These are phyloP conservation scores for Calvatia gigantea DNA, from an alignment of 768 basidiomycete species.

Conservation along the genomic window DNA sequence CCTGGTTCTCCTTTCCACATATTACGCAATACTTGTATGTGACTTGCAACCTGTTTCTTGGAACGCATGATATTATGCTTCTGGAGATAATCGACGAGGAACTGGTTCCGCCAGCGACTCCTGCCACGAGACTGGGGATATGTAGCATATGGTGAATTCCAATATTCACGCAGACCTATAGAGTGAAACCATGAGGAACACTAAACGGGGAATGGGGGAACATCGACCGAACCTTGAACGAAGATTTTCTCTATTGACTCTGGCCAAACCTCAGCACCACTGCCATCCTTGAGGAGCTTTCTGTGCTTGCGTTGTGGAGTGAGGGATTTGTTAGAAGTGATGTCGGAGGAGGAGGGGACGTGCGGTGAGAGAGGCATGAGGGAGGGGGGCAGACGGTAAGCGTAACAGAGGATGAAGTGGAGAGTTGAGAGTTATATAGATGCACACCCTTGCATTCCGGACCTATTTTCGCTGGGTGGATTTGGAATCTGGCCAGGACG, in stretches of 20 bases:
- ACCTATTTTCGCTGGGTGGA: conserved; percentile 22
- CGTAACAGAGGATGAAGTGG: conserved; percentile 20
- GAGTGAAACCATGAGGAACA: conserved; percentile 8
- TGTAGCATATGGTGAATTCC: conserved; percentile 78
- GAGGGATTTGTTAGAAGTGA: conserved; percentile 33
- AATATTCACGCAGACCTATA: conserved; percentile 70
- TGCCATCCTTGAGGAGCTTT: conserved; percentile 78
- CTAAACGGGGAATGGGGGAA: neutral
- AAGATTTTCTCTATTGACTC: conserved; percentile 74
- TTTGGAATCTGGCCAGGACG: conserved; percentile 17
- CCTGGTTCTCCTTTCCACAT: conserved; percentile 88
- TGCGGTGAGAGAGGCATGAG: conserved; percentile 15
- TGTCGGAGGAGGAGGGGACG: conserved; percentile 25
- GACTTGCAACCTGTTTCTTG: conserved; percentile 89
- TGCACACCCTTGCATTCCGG: conserved; percentile 19
- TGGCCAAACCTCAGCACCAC: conserved; percentile 81
- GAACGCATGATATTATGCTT: conserved; percentile 66
- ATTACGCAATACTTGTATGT: conserved; percentile 80
- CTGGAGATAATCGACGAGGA: conserved; percentile 76
- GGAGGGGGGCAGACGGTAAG: conserved; percentile 16
- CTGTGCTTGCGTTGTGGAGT: conserved; percentile 81
- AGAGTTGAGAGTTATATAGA: conserved; percentile 24
- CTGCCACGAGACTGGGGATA: conserved; percentile 70
- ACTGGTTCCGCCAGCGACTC: conserved; percentile 81
- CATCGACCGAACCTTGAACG: conserved; percentile 55